Conservation (phyloP, 768 basidiomycete species). For the Trametes elegans region DNA sequence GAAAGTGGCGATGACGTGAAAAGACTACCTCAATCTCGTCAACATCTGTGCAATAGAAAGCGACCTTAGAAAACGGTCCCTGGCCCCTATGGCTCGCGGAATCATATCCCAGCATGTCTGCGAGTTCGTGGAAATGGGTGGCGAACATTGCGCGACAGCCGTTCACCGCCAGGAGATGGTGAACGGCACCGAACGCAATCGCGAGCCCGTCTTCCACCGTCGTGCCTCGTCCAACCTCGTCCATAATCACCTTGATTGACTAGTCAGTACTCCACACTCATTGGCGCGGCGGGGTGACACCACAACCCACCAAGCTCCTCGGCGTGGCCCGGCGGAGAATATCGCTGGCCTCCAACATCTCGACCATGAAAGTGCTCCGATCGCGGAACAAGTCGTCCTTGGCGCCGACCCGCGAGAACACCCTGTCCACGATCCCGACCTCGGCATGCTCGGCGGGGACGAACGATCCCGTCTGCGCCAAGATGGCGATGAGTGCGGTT, state of each 20-base stretch:
- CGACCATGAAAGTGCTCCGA: slow-evolving; percentile 97
- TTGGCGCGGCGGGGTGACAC: neutral
- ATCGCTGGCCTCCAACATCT: slow-evolving; percentile 92
- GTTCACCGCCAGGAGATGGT: slow-evolving; percentile 73
- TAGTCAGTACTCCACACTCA: slow-evolving; percentile 4
- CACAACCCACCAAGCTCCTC: slow-evolving; percentile 66
- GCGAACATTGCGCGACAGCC: slow-evolving; percentile 88
- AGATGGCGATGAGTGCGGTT: slow-evolving; percentile 81
- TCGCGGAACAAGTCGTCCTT: slow-evolving; percentile 94
- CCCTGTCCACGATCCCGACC: slow-evolving; percentile 83
- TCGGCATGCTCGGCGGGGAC: slow-evolving; percentile 84
- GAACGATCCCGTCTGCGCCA: slow-evolving; percentile 92
- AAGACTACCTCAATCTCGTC: slow-evolving; percentile 78
- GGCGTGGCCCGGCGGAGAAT: slow-evolving; percentile 84
- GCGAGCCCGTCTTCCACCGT: slow-evolving; percentile 90
- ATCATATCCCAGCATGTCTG: slow-evolving; percentile 70
- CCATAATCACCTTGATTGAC: slow-evolving; percentile 86
- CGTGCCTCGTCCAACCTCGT: slow-evolving; percentile 97
- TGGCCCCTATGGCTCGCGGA: slow-evolving; percentile 32
- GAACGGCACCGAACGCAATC: slow-evolving; percentile 88
- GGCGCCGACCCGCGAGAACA: slow-evolving; percentile 95
- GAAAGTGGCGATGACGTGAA: no score
- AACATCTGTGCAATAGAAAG: slow-evolving; percentile 89
- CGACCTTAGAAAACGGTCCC: slow-evolving; percentile 57
- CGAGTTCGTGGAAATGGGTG: slow-evolving; percentile 97